Conservation (phyloP, 108 stramenopile genomes). For the Nannochloropsis salina region DNA sequence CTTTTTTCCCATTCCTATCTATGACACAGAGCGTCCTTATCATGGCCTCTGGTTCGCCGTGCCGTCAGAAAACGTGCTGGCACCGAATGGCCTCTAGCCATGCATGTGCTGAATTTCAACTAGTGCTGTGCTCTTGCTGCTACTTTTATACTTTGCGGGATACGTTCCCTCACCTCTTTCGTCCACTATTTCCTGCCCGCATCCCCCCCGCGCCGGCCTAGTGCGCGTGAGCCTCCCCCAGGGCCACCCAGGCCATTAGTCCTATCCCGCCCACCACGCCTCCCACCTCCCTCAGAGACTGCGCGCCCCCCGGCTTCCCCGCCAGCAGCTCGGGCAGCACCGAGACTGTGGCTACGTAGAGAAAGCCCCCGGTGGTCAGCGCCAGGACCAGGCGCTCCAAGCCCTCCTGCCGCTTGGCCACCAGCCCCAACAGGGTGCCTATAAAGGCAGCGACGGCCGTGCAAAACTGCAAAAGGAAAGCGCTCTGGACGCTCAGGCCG, state of each 20-base stretch:
- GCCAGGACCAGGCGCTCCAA: constrained; percentile 37
- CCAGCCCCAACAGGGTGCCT: constrained; percentile 47
- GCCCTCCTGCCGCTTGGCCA: constrained; percentile 35
- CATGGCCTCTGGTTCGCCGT: too few relatives aligned
- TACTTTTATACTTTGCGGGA: too few relatives aligned
- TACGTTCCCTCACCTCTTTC: too few relatives aligned
- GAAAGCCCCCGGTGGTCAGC: constrained; percentile 51
- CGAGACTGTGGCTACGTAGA: constrained; percentile 51
- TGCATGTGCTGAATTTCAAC: too few relatives aligned
- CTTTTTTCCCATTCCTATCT: too few relatives aligned
- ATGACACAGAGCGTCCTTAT: too few relatives aligned
- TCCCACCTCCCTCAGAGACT: constrained; percentile 34
- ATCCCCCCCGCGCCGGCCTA: too few relatives aligned
- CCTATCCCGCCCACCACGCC: constrained; percentile 48
- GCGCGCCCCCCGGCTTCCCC: neutral
- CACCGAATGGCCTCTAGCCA: too few relatives aligned
- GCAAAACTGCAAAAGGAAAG: constrained; percentile 49
- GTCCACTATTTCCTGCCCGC: too few relatives aligned
- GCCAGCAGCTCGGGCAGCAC: constrained; percentile 47
- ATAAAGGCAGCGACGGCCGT: constrained; percentile 50
- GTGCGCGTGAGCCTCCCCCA: constrained; percentile 26
- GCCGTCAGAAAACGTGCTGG: too few relatives aligned
- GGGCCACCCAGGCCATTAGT: constrained; percentile 45
- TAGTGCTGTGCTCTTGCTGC: too few relatives aligned
- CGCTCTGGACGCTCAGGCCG: constrained; percentile 46